These are phyloP conservation scores for Sarocladium brachiariae DNA, from an alignment of 2,329 filamentous ascomycete genomes.

Conservation along the genomic window DNA sequence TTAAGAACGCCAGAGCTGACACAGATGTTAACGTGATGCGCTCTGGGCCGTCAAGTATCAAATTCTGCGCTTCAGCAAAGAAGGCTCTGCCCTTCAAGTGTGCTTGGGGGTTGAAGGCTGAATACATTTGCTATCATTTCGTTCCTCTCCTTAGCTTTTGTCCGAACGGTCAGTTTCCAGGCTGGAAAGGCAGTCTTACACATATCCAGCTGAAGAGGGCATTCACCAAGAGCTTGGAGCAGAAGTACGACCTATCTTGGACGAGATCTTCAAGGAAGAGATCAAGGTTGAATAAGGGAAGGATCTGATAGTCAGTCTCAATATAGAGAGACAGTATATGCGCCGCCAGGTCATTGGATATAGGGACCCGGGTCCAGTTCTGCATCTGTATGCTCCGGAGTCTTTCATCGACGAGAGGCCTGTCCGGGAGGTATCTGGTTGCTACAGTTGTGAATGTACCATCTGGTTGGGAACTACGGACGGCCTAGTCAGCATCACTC, in stretches of 20 bases:
- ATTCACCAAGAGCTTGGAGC: not conserved
- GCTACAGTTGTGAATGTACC: too few species aligned
- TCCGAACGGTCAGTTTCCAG: too few species aligned
- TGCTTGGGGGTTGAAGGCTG: not conserved
- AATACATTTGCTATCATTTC: not conserved
- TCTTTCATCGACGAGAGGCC: not conserved
- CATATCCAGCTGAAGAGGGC: not conserved
- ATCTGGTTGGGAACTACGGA: too few species aligned
- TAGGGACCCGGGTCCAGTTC: not conserved
- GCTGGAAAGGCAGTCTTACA: not conserved
- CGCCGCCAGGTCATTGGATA: not conserved
- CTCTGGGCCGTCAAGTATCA: not conserved
- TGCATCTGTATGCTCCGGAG: not conserved
- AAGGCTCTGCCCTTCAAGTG: not conserved
- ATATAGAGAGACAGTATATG: not conserved
- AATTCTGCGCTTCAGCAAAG: not conserved
- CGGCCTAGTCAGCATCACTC: too few species aligned
- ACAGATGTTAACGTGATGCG: not conserved
- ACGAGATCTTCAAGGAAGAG: not conserved
- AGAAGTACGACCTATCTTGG: not conserved
- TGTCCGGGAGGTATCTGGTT: not conserved
- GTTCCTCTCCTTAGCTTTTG: not conserved
- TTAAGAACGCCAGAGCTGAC: not conserved
- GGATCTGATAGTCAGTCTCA: not conserved
- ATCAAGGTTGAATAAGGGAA: not conserved